Percentiles rank a stretch among this genome's conserved stretches.
These are phyloP conservation scores for Saitoella complicata DNA, from an alignment of 805 yeast genomes.

Conservation along the genomic window DNA sequence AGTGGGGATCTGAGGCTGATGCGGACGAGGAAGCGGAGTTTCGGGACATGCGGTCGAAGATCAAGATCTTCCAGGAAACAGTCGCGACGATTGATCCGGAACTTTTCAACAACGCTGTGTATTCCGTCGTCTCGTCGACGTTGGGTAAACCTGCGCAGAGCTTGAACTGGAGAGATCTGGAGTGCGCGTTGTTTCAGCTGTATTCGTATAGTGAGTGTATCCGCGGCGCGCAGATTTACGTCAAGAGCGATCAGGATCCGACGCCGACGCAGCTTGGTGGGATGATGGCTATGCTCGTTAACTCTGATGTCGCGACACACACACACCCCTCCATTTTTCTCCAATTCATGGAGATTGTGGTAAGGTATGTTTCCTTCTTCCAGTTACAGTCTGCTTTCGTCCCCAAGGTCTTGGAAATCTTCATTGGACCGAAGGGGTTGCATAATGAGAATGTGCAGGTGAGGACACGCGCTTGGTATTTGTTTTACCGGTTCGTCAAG, in stretches of 20 bases:
- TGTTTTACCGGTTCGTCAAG: slow-evolving; percentile 69
- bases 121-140: slow-evolving; percentile 13
- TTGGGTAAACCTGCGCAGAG: slow-evolving; percentile 18
- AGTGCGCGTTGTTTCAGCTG: slow-evolving; percentile 73
- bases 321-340: slow-evolving; percentile 73
- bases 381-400: slow-evolving; percentile 31
- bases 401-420: slow-evolving; percentile 51
- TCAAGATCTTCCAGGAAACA: slow-evolving; percentile 72
- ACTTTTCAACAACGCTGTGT: slow-evolving; percentile 46
- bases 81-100: slow-evolving; percentile 46
- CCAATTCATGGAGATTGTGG: slow-evolving; percentile 67
- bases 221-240: background rate
- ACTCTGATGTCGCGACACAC: slow-evolving; percentile 32
- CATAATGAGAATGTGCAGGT: slow-evolving; percentile 61
- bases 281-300: slow-evolving; percentile 37
- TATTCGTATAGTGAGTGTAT: slow-evolving; percentile 64
- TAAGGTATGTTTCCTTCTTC: slow-evolving; percentile 58
- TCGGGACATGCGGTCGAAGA: slow-evolving; percentile 54
- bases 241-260: slow-evolving; percentile 53
- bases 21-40: slow-evolving; percentile 67
- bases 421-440: slow-evolving; percentile 67
- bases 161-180: slow-evolving; percentile 60
- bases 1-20: slow-evolving; percentile 37
- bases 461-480: slow-evolving; percentile 75
- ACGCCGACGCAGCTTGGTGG: slow-evolving; percentile 51